phyloP scores from a whole-genome alignment of 1,139 yeast species.

The Candida gigantensis region DNA sequence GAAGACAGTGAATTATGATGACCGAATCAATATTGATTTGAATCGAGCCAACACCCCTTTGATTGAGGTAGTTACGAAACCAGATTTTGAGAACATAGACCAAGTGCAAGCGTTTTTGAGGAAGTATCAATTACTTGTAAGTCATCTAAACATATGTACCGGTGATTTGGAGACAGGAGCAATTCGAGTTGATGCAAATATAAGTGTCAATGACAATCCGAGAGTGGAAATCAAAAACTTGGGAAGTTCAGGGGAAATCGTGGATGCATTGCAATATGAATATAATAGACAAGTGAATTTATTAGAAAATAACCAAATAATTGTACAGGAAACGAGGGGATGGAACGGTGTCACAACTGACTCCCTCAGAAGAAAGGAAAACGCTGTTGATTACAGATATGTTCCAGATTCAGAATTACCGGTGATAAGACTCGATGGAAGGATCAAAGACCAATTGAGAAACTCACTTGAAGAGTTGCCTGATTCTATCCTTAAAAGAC shows the following conservation, averaged over 20 bases:
- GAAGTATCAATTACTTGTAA: conserved; percentile 72
- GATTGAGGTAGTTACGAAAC: conserved; percentile 88
- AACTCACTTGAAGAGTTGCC: conserved; percentile 61
- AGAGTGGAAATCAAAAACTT: conserved; percentile 89
- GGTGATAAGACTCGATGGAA: conserved; percentile 45
- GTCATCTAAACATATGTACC: conserved; percentile 70
- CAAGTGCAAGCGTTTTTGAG: conserved; percentile 79
- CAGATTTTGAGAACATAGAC: conserved; percentile 70
- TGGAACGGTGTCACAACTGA: conserved; percentile 81
- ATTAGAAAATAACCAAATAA: conserved; percentile 33
- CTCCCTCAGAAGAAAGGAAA: conserved; percentile 73
- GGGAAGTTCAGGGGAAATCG: conserved; percentile 80
- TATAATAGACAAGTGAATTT: conserved; percentile 62
- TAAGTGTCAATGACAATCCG: conserved; percentile 69
- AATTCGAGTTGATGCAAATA: conserved; percentile 90
- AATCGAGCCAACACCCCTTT: conserved; percentile 86
- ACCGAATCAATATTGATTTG: conserved; percentile 62
- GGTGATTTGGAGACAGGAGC: conserved; percentile 96
- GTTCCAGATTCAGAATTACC: conserved; percentile 95
- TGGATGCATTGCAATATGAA: conserved; percentile 76
- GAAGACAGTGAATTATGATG: conserved; percentile 53
- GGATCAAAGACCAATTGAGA: conserved; percentile 36
- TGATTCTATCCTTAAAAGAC: conserved; percentile 52
- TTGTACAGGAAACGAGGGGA: conserved; percentile 78
- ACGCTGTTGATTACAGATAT: conserved; percentile 82